Evolutionary conservation across 345 rosid species (phyloP).

Genomic region (Fremontodendron californicum): DNA sequence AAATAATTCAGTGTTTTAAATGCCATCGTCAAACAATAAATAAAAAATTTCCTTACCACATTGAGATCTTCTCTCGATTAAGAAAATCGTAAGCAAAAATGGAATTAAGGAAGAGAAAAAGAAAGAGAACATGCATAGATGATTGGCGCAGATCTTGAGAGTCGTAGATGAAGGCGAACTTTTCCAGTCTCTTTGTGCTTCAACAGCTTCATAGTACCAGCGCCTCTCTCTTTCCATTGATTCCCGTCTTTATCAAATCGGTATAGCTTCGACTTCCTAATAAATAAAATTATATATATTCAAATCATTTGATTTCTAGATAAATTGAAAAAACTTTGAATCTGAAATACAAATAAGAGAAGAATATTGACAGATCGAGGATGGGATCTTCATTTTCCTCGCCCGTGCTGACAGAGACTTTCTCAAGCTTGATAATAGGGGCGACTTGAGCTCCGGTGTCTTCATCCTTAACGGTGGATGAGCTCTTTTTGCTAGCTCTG

Average conservation of each 20-base stretch:
- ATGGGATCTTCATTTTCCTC: slow-evolving; percentile 81
- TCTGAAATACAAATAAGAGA: neutral
- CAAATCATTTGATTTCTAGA: neutral
- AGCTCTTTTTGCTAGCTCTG: too few species aligned
- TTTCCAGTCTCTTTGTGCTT: slow-evolving; percentile 69
- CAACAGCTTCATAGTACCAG: slow-evolving; percentile 74
- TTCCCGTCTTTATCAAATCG: too few species aligned
- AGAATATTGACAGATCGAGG: slow-evolving; percentile 60
- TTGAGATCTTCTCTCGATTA: too few species aligned
- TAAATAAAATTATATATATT: neutral
- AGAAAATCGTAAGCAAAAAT: neutral
- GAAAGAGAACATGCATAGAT: slow-evolving; percentile 45
- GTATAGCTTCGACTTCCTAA: too few species aligned
- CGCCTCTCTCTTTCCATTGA: too few species aligned
- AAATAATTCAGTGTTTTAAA: neutral
- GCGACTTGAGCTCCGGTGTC: slow-evolving; percentile 92
- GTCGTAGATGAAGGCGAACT: slow-evolving; percentile 84
- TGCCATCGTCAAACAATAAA: neutral
- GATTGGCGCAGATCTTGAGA: slow-evolving; percentile 97
- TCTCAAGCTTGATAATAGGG: slow-evolving; percentile 70
- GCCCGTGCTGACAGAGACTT: slow-evolving; percentile 76
- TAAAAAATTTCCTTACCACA: too few species aligned
- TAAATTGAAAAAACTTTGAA: neutral
- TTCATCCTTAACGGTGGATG: slow-evolving; percentile 73
- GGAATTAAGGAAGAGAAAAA: neutral